phyloP scores from a whole-genome alignment of 2,329 filamentous ascomycete genomes.

The Triangularia verruculosa region DNA sequence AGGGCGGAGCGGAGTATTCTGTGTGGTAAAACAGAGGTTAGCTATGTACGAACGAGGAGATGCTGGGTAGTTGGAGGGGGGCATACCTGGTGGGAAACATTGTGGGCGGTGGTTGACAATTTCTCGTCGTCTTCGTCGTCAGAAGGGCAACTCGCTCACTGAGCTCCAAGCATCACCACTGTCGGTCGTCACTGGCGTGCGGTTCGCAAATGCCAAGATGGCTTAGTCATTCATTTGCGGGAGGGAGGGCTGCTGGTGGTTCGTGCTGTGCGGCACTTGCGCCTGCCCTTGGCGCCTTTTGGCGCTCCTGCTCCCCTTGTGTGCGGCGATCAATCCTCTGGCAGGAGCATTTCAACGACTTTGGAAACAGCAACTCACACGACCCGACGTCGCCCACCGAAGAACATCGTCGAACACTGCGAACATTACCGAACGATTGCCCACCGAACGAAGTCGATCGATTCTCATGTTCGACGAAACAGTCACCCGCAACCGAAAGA shows the following conservation, averaged over 20 bases:
- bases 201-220: constrained; percentile 7
- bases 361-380: neutral
- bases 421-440: neutral
- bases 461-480: neutral
- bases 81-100: constrained; percentile 33
- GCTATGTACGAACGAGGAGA: neutral
- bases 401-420: neutral
- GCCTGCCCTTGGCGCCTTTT: too few relatives aligned
- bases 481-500: neutral
- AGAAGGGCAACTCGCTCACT: constrained; percentile 15
- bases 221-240: neutral
- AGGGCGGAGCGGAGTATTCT: constrained; percentile 50
- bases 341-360: neutral
- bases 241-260: neutral
- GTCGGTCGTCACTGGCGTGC: neutral
- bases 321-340: neutral
- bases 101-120: constrained; percentile 27
- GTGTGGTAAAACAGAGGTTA: neutral
- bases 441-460: neutral
- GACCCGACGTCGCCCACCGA: neutral
- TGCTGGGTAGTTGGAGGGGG: neutral
- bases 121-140: constrained; percentile 18
- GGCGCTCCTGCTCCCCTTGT: too few relatives aligned
- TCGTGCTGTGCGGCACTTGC: neutral
- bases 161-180: constrained; percentile 4